Base-by-base conservation (phyloP, 2,329 filamentous ascomycete species). In the Diaporthe citrichinensis region DNA sequence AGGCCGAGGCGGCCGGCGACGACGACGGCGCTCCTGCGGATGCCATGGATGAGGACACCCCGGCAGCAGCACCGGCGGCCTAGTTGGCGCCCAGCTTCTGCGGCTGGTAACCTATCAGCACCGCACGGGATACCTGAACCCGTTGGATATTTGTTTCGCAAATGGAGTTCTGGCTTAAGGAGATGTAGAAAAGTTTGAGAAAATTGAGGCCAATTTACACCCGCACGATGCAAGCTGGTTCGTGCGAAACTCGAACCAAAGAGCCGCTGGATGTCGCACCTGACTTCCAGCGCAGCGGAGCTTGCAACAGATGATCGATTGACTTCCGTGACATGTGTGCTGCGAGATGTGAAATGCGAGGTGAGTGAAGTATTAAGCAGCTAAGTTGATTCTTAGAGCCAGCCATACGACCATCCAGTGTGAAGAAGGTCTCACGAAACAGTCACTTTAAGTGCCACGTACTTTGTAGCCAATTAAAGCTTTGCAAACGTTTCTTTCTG, bases 201-300 rank as follows among this genome's bases (percentile, higher is more conserved):
- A 41, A 71, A 72, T 61, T 7, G 9, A 39, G 20, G 8, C 12
- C 25, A 36, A 39, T 41, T 65, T 44, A 2, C 17, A 23, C 14
- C 31, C 17, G 31, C 36, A 17, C 17, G 25, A 53, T 31, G 36
- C 58, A 73, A 65, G 71, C 71, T 73, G 58, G 71, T 73, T 73
- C 71, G 71, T 73, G 71, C 34, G 71, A 73, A 73, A 73, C 71
- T 65, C 71, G 71, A 73, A 73, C 71, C 36, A 44, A 44, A 39
- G 53, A 31, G 25, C 51, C 23, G 71, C 71, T 65, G 71, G 58
- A 44, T 36, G 71, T 73, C 71, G 17, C 12, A 36, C 14, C 0
- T 41, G 58, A 53, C 34, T 25, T 44, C 58, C 71, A 65, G 71
- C 49, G 71, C 71, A 44, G 9, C 8, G 58, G 58, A 73, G 71